Base-by-base conservation (phyloP, 2,329 filamentous ascomycete species). In the Ophiocordyceps unilateralis region DNA sequence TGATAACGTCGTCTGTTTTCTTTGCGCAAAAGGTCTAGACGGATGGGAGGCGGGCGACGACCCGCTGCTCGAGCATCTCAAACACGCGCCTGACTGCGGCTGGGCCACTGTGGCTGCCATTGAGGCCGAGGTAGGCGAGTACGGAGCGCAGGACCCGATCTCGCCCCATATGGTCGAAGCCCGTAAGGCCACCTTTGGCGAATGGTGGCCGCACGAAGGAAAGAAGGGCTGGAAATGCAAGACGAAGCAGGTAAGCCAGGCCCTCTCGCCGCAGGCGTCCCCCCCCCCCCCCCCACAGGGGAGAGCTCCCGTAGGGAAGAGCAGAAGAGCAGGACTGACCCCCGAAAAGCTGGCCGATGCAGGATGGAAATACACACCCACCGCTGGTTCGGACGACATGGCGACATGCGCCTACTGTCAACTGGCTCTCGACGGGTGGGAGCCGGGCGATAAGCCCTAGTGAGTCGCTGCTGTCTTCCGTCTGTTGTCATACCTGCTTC, bases 351-450 rank as follows among this genome's bases (percentile, higher is more conserved):
- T 96, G 66, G 85, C 85, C 28, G 84, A 89, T 50, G 84, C 86
- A 23, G 91, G 91, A 11, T 98, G 89, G 88, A 87, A 83, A 56
- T 95, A 88, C 62, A 93, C 87, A 21, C 88, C 91, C 0, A 84
- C 77, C 6, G 65, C 75, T 38, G 86, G 89, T 38, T 85, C 79
- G 12, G 81, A 91, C 49, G 91, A 98, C 59, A 84, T 89, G 64
- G 84, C 85, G 10, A 91, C 83, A 11, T 98, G 91, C 58, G 73
- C 83, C 23, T 95, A 96, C 62, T 98, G 91, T 64, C 77, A 83
- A 45, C 65, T 96, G 15, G 86, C 82, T 11, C 72, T 98, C 11
- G 89, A 96, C 59, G 87, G 87, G 7, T 98, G 93, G 91, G 91
- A 96, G 56, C 81, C 82, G 1, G 79, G 81, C 46, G 91, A 98